phyloP scores from a whole-genome alignment of 805 yeast genomes.

The Barnettozyma populi region DNA sequence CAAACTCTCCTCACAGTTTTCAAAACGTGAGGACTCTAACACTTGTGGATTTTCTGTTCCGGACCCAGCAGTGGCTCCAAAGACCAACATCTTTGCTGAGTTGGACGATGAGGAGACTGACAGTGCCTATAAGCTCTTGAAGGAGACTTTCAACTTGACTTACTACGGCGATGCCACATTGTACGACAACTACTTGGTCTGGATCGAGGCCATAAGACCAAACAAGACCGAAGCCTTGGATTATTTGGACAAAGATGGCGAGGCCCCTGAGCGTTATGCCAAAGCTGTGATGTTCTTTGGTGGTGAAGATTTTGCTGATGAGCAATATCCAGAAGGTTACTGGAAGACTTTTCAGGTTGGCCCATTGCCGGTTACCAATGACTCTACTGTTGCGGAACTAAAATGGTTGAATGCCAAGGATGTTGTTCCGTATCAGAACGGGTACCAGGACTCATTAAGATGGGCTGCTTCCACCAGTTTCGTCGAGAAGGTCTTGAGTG shows the following conservation, averaged over 20 bases:
- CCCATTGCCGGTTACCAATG: constrained; percentile 16
- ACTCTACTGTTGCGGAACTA: constrained; percentile 11
- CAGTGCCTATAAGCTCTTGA: constrained; percentile 12
- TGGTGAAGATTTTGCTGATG: constrained; percentile 18
- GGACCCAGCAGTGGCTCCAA: constrained; percentile 12
- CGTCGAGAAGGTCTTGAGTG: constrained; percentile 10
- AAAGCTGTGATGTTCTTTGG: constrained; percentile 21
- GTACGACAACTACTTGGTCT: constrained; percentile 21
- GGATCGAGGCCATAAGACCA: constrained; percentile 23
- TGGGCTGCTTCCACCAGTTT: constrained; percentile 8
- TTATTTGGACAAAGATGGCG: constrained; percentile 20
- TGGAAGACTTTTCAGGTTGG: constrained; percentile 24
- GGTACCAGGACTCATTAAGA: constrained; percentile 19
- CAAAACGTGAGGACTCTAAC: background rate
- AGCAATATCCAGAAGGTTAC: constrained; percentile 22
- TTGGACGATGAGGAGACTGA: constrained; percentile 17
- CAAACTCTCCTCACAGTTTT: background rate
- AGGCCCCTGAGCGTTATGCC: constrained; percentile 20
- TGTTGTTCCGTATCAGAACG: constrained; percentile 15
- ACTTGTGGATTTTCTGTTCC: constrained; percentile 12
- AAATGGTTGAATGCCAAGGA: constrained; percentile 18
- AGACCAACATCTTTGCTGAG: constrained; percentile 22
- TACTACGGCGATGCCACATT: constrained; percentile 17
- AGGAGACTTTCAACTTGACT: constrained; percentile 18
- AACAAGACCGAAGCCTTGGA: constrained; percentile 26